Evolutionary conservation across 345 rosid genomes (phyloP), one percentile per base, ranked within the genome.

Genomic region (Eucalyptus coolabah): DNA sequence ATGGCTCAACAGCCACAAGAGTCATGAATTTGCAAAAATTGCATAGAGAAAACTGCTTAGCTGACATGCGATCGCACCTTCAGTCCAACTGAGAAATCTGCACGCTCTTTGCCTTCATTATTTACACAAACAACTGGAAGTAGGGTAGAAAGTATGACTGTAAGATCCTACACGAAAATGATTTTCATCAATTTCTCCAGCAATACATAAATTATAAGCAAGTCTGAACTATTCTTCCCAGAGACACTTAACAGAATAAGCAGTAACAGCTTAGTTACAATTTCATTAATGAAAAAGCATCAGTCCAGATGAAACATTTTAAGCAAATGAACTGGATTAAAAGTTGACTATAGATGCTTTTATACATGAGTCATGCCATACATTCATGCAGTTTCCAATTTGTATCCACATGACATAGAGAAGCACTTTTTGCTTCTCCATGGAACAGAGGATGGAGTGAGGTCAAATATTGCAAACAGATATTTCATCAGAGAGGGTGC

Each of bases 101-200:
- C 92, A 87, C 86, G 91, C 92, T 95, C 96, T 93, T 95, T 94
- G 92, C 91, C 91, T 88, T 96, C 98, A 92, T 92, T 92, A 90
- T 92, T 95, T 50, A 93, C 88, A 91, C 98, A 92, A 91, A 96
- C 93, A 87, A 95, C 97, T 15, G 98, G 97, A 89, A 98, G 97
- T 91, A 98, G 99, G 88, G 98, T 98, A 90, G 98, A 95, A 86
- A 98, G 92, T 88, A 97, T 95, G 91, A 96, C 93, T 37, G 96
- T 94, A 86, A 98, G 97, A 87, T 98, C 99, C 99, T 98, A 93
- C 86, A 90, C 83, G 53, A 86, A 80, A 90, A 65, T 21, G 50
- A 50, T 12, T 26, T 28, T 18, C 42, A 42, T 40, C 34, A 88
- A 88, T 60, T 24, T 32, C 54, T 60, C 83, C 40, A 88, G 51